Percentiles rank a stretch among this genome's conserved stretches.
Conservation (phyloP, 176 grass and related monocot species). For the Aegilops sharonensis region DNA sequence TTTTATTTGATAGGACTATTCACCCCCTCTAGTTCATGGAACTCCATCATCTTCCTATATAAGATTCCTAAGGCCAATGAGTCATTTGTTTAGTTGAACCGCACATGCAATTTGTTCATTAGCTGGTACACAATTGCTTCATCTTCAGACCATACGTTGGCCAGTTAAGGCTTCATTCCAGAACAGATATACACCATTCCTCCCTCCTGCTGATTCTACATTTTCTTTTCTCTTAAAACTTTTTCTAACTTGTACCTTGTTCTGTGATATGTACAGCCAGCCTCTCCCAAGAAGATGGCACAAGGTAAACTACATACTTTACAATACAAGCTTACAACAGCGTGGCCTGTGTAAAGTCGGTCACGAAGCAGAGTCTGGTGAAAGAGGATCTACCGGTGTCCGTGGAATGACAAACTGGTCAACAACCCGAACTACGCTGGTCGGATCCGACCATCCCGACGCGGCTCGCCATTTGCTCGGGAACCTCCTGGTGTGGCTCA, state of each 20-base stretch:
- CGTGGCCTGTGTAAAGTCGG: background rate
- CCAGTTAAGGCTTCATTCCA: background rate
- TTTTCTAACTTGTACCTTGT: slow-evolving; percentile 6
- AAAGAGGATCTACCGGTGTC: slow-evolving; percentile 14
- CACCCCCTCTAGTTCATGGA: too few species aligned
- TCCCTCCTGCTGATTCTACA: background rate
- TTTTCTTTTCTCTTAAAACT: background rate
- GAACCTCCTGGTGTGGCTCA: slow-evolving; percentile 70
- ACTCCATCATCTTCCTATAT: too few species aligned
- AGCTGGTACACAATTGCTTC: too few species aligned
- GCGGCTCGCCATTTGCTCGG: slow-evolving; percentile 91
- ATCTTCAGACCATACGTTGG: background rate
- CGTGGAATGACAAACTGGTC: slow-evolving; percentile 79
- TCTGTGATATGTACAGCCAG: slow-evolving; percentile 27
- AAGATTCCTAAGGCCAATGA: too few species aligned
- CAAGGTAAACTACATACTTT: slow-evolving; percentile 1
- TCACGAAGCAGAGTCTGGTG: background rate
- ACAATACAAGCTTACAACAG: background rate
- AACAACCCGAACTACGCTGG: slow-evolving; percentile 53
- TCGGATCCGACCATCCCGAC: slow-evolving; percentile 54
- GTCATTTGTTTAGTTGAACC: too few species aligned
- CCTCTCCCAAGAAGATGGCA: background rate
- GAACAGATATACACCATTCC: background rate
- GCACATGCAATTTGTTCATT: too few species aligned
- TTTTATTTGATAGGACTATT: too few species aligned